Base-by-base conservation (phyloP, 2,329 filamentous ascomycete species). In the Huntiella moniliformis region DNA sequence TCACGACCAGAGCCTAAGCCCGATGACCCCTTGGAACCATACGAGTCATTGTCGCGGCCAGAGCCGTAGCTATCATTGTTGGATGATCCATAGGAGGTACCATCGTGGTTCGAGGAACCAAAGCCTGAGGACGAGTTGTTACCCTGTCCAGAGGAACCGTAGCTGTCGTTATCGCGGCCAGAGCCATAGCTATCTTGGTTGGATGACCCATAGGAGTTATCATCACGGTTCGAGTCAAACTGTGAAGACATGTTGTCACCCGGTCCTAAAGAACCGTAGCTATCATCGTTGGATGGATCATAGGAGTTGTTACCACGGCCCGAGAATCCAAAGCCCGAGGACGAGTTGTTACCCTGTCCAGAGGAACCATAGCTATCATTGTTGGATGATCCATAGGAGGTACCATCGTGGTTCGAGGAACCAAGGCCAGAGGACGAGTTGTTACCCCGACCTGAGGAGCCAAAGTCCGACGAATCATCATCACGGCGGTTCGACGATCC, bases 31-130 rank as follows among this genome's bases (percentile, higher is more conserved):
- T n/a, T n/a, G n/a, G n/a, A n/a, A n/a, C n/a, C n/a, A n/a, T n/a
- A n/a, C n/a, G n/a, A n/a, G 10, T 41, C 28, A 8, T 32, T 31
- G 35, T 50, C 50, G 41, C 51, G 42, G 28, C 54, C 56, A 15
- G 22, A 33, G 49, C 34, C 13, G 8, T 51, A 47, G 46, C 54
- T 51, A 50, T 45, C 51, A 46, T 54, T 50, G 36, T 51, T n/a
- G n/a, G n/a, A n/a, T n/a, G n/a, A n/a, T n/a, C n/a, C n/a, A n/a
- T n/a, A n/a, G n/a, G n/a, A n/a, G n/a, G n/a, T n/a, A n/a, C n/a
- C n/a, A n/a, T n/a, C 38, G n/a, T 3, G 22, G 6, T 28, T 8
- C n/a, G n/a, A n/a, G 8, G 22, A 28, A 5, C 41, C 41, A 18
- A 45, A 48, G 31, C 52, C 48, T 16, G 54, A 55, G 17, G 52